These are phyloP conservation scores for Aurinia saxatilis DNA, from an alignment of 345 rosid species.

Conservation along the genomic window DNA sequence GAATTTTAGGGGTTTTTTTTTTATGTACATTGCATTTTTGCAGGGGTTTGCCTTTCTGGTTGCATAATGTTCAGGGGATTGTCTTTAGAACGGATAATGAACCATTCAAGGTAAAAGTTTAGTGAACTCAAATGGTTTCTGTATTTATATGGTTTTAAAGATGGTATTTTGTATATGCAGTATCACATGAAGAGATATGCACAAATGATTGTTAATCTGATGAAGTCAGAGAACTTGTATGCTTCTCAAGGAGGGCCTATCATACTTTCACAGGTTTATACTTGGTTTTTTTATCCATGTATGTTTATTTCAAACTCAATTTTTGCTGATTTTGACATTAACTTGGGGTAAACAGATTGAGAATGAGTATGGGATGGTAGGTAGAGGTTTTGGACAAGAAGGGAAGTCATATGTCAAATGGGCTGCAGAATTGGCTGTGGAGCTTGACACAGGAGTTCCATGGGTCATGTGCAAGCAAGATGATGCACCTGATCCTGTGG, in stretches of 20 bases:
- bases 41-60: conserved; percentile 83
- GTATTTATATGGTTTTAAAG: background rate
- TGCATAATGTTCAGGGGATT: conserved; percentile 63
- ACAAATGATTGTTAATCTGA: conserved; percentile 48
- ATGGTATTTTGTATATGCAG: conserved; percentile 32
- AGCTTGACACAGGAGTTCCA: conserved; percentile 71
- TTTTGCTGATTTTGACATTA: background rate
- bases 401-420: conserved; percentile 63
- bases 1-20: background rate
- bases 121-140: background rate
- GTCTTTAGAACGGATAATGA: conserved; percentile 67
- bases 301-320: background rate
- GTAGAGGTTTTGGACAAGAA: conserved; percentile 38
- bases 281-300: background rate
- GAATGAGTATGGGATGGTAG: conserved; percentile 64
- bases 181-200: conserved; percentile 53
- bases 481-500: conserved; percentile 86
- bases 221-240: conserved; percentile 55
- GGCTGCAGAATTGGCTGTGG: conserved; percentile 72
- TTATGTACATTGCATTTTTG: background rate
- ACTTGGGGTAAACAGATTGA: conserved; percentile 46
- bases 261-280: conserved; percentile 67
- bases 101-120: conserved; percentile 60
- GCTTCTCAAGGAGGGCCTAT: conserved; percentile 95
- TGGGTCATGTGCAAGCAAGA: conserved; percentile 93